A percentile compares a stretch with the other conserved stretches of the same genome.
Conservation (phyloP, 2,329 filamentous ascomycete genomes). For the Aspergillaceae sp. region DNA sequence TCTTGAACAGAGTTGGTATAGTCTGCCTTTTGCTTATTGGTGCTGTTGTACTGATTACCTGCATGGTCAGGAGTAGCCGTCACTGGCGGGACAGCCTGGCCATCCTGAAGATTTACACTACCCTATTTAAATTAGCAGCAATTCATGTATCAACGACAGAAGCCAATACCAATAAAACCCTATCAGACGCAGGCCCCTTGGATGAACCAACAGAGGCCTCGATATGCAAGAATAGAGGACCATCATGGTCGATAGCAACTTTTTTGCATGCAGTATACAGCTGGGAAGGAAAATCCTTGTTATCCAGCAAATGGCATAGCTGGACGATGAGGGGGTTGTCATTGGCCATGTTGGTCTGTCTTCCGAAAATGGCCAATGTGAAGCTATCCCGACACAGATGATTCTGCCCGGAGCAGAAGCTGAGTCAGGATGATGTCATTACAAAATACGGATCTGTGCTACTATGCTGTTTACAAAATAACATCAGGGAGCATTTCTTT, state of each 20-base stretch:
- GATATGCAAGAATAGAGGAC: conserved; percentile 4
- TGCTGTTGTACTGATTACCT: not conserved
- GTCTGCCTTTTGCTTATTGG: not conserved
- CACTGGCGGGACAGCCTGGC: conserved; percentile 1
- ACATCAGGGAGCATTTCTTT: too few species aligned
- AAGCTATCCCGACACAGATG: not conserved
- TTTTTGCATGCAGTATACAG: conserved; percentile 3
- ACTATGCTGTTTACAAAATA: too few species aligned
- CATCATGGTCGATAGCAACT: not conserved
- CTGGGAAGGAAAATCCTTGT: conserved; percentile 4
- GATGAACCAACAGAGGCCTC: conserved; percentile 3
- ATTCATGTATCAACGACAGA: not conserved
- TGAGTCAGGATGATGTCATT: not conserved
- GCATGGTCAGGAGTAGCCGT: not conserved
- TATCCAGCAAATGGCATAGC: conserved; percentile 6
- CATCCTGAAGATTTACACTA: conserved; percentile 7
- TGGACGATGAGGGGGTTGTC: not conserved
- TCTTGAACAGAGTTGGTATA: not conserved
- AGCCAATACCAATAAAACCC: not conserved
- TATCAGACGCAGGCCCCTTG: not conserved
- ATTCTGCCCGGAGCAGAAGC: not conserved
- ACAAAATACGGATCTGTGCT: not conserved
- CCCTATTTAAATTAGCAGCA: conserved; percentile 5
- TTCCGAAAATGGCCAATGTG: not conserved
- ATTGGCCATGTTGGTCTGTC: not conserved